Conservation (phyloP, 176 grass and related monocot genomes). For the Canna indica region DNA sequence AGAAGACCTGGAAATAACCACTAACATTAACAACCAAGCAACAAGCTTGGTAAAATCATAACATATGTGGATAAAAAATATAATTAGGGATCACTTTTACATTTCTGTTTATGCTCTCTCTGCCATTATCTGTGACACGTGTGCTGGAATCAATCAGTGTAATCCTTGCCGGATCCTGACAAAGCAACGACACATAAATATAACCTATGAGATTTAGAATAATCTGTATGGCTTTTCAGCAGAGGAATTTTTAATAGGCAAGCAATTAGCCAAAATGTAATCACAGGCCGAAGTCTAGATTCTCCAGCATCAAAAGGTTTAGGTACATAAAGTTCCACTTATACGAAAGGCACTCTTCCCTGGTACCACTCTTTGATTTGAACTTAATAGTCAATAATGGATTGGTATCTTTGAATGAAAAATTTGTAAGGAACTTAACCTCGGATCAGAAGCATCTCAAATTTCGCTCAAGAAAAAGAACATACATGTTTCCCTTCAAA, state of each 20-base stretch:
- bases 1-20: conserved; percentile 53
- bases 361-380: neutral
- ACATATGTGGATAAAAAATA: neutral
- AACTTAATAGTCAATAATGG: neutral
- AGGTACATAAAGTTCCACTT: neutral
- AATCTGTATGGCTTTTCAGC: neutral
- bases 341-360: neutral
- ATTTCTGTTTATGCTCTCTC: conserved; percentile 83
- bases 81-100: conserved; percentile 30
- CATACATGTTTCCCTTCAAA: too few relatives aligned
- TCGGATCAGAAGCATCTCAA: neutral
- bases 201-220: neutral
- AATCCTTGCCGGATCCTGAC: conserved; percentile 81
- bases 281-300: too few relatives aligned
- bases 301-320: neutral
- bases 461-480: neutral
- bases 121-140: conserved; percentile 84
- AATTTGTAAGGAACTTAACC: neutral
- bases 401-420: neutral
- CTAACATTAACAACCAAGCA: neutral
- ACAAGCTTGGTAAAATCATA: neutral
- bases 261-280: too few relatives aligned
- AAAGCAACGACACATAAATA: conserved; percentile 12
- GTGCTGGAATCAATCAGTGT: conserved; percentile 71
- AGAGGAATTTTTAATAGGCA: neutral